A percentile compares a stretch with the other conserved stretches of the same genome.
phyloP scores from a whole-genome alignment of 345 rosid genomes.

The Passiflora organensis region DNA sequence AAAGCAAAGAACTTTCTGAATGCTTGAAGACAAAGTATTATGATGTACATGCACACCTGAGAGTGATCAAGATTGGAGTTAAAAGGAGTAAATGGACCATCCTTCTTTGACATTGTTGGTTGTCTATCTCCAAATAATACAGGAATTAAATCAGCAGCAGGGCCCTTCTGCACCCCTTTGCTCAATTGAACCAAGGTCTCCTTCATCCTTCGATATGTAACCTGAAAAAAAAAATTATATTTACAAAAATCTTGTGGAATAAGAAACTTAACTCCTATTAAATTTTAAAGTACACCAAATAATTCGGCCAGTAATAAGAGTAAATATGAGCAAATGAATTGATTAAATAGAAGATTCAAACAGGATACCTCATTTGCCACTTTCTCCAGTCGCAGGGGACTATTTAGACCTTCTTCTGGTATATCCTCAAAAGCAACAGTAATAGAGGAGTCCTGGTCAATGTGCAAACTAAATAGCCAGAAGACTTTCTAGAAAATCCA shows the following conservation, averaged over 20 bases:
- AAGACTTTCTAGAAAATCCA: conserved; percentile 4
- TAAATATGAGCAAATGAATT: too few species aligned
- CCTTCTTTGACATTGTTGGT: conserved; percentile 55
- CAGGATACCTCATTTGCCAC: conserved; percentile 80
- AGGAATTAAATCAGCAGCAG: conserved; percentile 82
- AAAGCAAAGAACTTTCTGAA: too few species aligned
- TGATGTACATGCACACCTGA: conserved; percentile 41
- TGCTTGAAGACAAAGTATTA: neutral
- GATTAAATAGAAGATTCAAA: too few species aligned
- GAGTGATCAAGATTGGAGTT: conserved; percentile 81
- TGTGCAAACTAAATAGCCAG: conserved; percentile 1
- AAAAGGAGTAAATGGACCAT: conserved; percentile 46
- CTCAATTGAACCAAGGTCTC: conserved; percentile 78
- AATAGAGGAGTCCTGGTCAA: conserved; percentile 67
- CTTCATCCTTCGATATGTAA: conserved; percentile 91
- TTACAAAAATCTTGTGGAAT: neutral
- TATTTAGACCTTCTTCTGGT: conserved; percentile 82
- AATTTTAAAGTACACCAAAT: too few species aligned
- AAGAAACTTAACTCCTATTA: too few species aligned
- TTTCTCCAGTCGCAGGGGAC: conserved; percentile 76
- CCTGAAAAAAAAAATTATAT: conserved; percentile 34
- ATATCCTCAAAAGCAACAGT: conserved; percentile 84
- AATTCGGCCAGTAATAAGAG: too few species aligned
- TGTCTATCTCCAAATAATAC: conserved; percentile 78
- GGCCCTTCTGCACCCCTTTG: conserved; percentile 78